Base-by-base conservation (phyloP, 805 yeast genomes). In the Yarrowia porcina region DNA sequence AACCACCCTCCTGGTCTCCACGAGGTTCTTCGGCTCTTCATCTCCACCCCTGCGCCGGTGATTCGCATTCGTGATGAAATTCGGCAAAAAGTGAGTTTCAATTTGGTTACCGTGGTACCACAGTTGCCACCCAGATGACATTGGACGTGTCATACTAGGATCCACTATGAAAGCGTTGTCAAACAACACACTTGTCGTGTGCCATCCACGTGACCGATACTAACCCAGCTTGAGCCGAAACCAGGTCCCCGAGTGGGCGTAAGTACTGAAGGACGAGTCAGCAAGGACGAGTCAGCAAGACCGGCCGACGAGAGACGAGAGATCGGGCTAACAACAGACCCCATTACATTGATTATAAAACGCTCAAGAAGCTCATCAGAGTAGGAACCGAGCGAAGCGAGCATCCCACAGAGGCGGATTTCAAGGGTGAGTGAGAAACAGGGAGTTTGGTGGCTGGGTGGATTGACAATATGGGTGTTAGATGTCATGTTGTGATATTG, bases 191-290 rank as follows among this genome's bases (percentile, higher is more conserved):
- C 20, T 12, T 27, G 25, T 45, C 52, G 36, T 30, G 52, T 30
- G 47, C 30, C 27, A 27, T 36, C 39, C 54, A 42, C 30, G 38
- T 41, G 23, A 21, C 35, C 33, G 15, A 18, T 33, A 28, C 30
- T 39, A 56, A 39, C 32, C 17, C 41, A 77, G 80, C 28, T 79
- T 89, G 67, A 76, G 84, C 32, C 79, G 88, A 52, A 96, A 93
- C 75, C 96, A 91, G 78, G 90, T 92, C 64, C 97, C 97, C 3
- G 97, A 91, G 75, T 93, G 98, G 98, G 80, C 84, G 75, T 73
- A 63, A 39, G 74, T 67, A 32, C 15, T 11, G 28, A 49, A 10
- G 39, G 21, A 49, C 17, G 17, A 21, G 2, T 25, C 39, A 49
- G 28, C 56, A 33, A 10, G 28, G 9, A 17, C 21, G 20, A 21